Conservation (phyloP, 2,329 filamentous ascomycete species). For the Ophiostoma sp. region DNA sequence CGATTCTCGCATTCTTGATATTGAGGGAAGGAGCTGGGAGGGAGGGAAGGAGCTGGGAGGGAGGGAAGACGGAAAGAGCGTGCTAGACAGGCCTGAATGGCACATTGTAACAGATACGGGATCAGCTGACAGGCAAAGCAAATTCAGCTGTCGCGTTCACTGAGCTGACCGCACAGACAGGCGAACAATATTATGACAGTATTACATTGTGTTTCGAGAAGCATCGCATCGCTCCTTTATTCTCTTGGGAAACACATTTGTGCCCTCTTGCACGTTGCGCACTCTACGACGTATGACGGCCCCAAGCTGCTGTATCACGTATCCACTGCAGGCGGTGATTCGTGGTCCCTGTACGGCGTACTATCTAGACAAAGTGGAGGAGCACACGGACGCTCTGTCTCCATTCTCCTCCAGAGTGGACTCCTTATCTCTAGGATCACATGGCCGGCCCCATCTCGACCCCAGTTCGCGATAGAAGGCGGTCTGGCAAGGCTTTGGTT, state of each 20-base stretch:
- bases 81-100: neutral
- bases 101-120: neutral
- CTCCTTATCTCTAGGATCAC: neutral
- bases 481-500: neutral
- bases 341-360: neutral
- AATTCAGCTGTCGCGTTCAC: neutral
- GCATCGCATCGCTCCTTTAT: neutral
- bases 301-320: neutral
- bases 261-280: constrained; percentile 8
- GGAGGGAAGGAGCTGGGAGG: too few species aligned
- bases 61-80: too few species aligned
- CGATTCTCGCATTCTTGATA: neutral
- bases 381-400: neutral
- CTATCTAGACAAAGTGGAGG: neutral
- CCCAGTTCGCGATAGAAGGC: neutral
- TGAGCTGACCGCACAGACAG: neutral
- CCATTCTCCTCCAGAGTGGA: neutral
- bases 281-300: neutral
- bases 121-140: neutral
- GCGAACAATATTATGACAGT: neutral
- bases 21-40: neutral
- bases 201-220: neutral
- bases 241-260: neutral
- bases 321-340: neutral
- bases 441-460: neutral